Conservation (phyloP, 306 rosid genomes). For the Cicer yamashitae region DNA sequence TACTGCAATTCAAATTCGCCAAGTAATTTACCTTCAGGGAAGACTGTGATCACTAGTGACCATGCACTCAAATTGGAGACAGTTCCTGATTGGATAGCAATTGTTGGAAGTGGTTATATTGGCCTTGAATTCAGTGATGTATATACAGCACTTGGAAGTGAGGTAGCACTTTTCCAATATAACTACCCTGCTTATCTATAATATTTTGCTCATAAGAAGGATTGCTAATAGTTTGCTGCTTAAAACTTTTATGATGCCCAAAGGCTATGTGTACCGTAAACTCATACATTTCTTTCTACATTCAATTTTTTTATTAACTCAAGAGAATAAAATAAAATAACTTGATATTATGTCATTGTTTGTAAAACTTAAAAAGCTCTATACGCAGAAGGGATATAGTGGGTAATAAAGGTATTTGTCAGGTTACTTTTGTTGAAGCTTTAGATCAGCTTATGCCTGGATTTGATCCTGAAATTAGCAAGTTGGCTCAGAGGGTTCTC, state of each 20-base stretch:
- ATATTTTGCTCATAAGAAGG: constrained; percentile 30
- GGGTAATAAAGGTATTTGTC: constrained; percentile 46
- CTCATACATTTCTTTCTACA: not conserved
- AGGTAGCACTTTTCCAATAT: constrained; percentile 58
- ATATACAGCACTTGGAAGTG: constrained; percentile 98
- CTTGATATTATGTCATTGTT: constrained; percentile 29
- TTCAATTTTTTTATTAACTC: not conserved
- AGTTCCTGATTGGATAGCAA: constrained; percentile 98
- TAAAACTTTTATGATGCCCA: not conserved
- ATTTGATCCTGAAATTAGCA: constrained; percentile 99
- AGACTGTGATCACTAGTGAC: constrained; percentile 97
- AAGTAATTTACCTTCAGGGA: constrained; percentile 71
- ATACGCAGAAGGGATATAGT: constrained; percentile 17
- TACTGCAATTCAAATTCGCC: constrained; percentile 1
- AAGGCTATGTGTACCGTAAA: not conserved
- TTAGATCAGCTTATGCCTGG: constrained; percentile 99
- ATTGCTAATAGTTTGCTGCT: not conserved
- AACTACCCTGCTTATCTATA: constrained; percentile 9
- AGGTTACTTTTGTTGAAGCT: constrained; percentile 98
- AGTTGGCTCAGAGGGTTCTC: constrained; percentile 94
- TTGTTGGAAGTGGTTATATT: constrained; percentile 98
- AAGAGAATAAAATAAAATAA: not conserved
- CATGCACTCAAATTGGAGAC: constrained; percentile 96
- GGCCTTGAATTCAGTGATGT: constrained; percentile 99
- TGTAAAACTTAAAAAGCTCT: constrained; percentile 14